These are phyloP conservation scores for Pistacia atlantica DNA, from an alignment of 345 rosid species.

Conservation along the genomic window DNA sequence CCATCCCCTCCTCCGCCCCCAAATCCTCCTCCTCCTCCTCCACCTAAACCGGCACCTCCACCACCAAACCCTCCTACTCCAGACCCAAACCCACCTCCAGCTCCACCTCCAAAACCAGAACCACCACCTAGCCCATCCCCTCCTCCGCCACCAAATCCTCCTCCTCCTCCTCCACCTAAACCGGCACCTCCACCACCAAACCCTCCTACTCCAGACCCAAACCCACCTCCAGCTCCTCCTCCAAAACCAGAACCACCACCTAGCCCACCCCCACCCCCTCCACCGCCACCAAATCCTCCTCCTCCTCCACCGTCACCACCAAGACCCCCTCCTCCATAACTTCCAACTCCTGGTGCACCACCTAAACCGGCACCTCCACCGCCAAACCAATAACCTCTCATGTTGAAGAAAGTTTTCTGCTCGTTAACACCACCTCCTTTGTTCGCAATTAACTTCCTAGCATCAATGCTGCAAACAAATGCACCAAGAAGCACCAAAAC, in stretches of 20 bases:
- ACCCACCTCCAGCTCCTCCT: conserved; percentile 14
- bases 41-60: conserved; percentile 1
- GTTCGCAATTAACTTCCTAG: conserved; percentile 41
- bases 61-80: conserved; percentile 15
- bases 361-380: not conserved
- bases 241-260: conserved; percentile 7
- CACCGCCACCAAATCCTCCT: conserved; percentile 13
- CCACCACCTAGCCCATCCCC: conserved; percentile 12
- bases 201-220: conserved; percentile 15
- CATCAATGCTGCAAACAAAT: conserved; percentile 36
- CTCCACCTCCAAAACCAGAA: conserved; percentile 9
- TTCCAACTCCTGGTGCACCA: not conserved
- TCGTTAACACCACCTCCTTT: conserved; percentile 17
- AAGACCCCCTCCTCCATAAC: conserved; percentile 6
- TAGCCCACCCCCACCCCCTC: conserved; percentile 22
- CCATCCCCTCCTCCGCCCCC: not conserved
- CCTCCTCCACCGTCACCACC: conserved; percentile 22
- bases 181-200: conserved; percentile 16
- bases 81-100: conserved; percentile 17
- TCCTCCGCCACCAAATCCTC: conserved; percentile 13
- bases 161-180: too few species aligned
- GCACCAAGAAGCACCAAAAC: conserved; percentile 30
- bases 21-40: too few species aligned
- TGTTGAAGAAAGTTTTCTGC: conserved; percentile 25
- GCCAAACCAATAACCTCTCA: conserved; percentile 1